Evolutionary conservation across 1,284 basidiomycete genomes (phyloP).

Genomic region (Peniophora sp.): DNA sequence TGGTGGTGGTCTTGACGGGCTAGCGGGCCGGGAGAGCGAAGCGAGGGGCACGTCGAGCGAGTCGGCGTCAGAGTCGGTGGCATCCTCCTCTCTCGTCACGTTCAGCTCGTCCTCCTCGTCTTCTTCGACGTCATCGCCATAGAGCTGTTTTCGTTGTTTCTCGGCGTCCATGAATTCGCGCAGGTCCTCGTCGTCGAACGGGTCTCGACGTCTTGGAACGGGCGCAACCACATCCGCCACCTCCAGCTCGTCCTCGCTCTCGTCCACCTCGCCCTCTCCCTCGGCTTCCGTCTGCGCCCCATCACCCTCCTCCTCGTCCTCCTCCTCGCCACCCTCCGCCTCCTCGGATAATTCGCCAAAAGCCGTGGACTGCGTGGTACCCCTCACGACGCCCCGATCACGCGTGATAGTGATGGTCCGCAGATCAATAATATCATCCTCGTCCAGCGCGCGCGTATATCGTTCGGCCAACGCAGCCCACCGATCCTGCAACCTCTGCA

Average conservation of each 20-base stretch:
- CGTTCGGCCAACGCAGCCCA: constrained; percentile 63
- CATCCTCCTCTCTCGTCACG: constrained; percentile 15
- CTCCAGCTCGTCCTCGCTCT: constrained; percentile 23
- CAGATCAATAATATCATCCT: constrained; percentile 72
- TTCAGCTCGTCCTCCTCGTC: neutral
- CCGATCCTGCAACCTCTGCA: constrained; percentile 45
- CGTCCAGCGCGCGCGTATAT: constrained; percentile 55
- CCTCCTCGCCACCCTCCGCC: constrained; percentile 14
- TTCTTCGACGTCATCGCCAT: constrained; percentile 24
- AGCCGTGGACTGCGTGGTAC: constrained; percentile 27
- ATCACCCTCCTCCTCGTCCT: constrained; percentile 19
- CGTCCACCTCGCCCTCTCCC: constrained; percentile 10
- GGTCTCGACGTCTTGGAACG: constrained; percentile 29
- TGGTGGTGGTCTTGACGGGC: no score
- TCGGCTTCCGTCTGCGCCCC: constrained; percentile 21
- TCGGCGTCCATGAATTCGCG: constrained; percentile 62
- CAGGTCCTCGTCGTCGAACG: constrained; percentile 50
- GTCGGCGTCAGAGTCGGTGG: neutral
- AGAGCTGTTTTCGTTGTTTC: constrained; percentile 34
- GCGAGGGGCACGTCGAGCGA: no score
- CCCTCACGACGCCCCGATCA: constrained; percentile 58
- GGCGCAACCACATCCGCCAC: constrained; percentile 15
- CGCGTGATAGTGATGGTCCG: constrained; percentile 47
- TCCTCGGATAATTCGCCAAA: constrained; percentile 38
- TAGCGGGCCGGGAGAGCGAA: no score